phyloP scores from a whole-genome alignment of 116 monocot species.

The Thalassia testudinum region DNA sequence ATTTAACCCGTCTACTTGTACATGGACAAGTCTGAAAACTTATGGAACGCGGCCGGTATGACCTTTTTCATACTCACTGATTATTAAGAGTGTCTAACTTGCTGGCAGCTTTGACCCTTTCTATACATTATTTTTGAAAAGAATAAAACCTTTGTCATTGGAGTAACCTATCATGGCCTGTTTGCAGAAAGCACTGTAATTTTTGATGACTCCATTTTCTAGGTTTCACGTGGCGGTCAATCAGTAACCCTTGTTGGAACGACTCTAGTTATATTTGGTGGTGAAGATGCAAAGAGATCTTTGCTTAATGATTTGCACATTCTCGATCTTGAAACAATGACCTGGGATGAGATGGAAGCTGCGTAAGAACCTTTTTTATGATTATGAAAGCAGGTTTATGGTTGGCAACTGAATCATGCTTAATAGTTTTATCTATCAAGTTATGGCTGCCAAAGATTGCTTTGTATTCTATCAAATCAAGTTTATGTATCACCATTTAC shows the following conservation, averaged over 20 bases:
- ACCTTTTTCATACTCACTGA: not conserved
- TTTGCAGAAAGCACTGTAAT: too few relatives aligned
- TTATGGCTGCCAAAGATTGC: too few relatives aligned
- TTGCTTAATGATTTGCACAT: slow-evolving; percentile 94
- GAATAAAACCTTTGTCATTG: too few relatives aligned
- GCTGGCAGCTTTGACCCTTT: too few relatives aligned
- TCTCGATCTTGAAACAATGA: slow-evolving; percentile 99
- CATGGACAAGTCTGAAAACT: slow-evolving; percentile 76
- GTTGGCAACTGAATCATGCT: too few relatives aligned
- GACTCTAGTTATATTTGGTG: slow-evolving; percentile 93
- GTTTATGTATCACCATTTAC: too few relatives aligned
- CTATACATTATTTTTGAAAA: too few relatives aligned
- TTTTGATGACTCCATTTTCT: slow-evolving; percentile 2
- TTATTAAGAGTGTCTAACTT: too few relatives aligned
- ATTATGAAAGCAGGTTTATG: too few relatives aligned
- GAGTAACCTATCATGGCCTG: too few relatives aligned
- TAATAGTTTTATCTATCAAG: too few relatives aligned
- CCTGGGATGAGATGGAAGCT: slow-evolving; percentile 96
- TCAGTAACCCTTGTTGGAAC: slow-evolving; percentile 84
- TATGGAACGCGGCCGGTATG: slow-evolving; percentile 91
- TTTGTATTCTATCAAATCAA: too few relatives aligned
- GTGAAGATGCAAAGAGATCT: slow-evolving; percentile 94
- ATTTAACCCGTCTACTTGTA: slow-evolving; percentile 76
- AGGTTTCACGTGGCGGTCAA: slow-evolving; percentile 97
- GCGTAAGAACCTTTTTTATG: slow-evolving; percentile 44